Percentiles rank a stretch among this genome's conserved stretches.
These are phyloP conservation scores for Lunasporangiospora selenospora DNA, from an alignment of 192 early-diverging fungal species.

Conservation along the genomic window DNA sequence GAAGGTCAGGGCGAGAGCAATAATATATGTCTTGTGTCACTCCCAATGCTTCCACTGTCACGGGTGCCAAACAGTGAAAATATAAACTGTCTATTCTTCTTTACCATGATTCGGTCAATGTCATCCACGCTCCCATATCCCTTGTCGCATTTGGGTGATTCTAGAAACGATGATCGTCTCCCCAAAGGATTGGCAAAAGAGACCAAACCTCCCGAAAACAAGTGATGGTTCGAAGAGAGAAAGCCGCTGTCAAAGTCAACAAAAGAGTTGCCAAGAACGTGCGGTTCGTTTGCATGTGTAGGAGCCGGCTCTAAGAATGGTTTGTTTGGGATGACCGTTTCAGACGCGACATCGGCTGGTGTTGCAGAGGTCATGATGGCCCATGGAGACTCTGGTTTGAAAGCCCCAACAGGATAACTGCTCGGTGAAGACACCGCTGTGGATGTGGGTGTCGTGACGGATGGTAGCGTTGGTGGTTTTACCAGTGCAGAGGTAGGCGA, in stretches of 20 bases:
- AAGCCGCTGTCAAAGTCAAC: constrained; percentile 32
- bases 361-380: no score
- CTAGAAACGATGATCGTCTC: constrained; percentile 3
- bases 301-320: neutral
- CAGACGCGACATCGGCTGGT: neutral
- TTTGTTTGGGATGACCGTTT: neutral
- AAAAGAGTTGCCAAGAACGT: constrained; percentile 3
- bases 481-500: no score
- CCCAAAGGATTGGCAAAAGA: neutral
- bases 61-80: neutral
- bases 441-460: no score
- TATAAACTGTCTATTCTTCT: neutral
- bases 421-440: no score
- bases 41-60: no score
- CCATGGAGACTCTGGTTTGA: no score
- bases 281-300: neutral
- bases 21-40: no score
- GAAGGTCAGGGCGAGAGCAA: no score
- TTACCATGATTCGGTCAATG: constrained; percentile 43
- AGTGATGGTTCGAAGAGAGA: constrained; percentile 14
- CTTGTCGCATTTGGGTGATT: no score
- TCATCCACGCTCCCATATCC: constrained; percentile 17
- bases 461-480: no score
- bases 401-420: no score
- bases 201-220: constrained; percentile 6